Base-by-base conservation (phyloP, 1,139 yeast species). In the Yamadazyma siamensis region DNA sequence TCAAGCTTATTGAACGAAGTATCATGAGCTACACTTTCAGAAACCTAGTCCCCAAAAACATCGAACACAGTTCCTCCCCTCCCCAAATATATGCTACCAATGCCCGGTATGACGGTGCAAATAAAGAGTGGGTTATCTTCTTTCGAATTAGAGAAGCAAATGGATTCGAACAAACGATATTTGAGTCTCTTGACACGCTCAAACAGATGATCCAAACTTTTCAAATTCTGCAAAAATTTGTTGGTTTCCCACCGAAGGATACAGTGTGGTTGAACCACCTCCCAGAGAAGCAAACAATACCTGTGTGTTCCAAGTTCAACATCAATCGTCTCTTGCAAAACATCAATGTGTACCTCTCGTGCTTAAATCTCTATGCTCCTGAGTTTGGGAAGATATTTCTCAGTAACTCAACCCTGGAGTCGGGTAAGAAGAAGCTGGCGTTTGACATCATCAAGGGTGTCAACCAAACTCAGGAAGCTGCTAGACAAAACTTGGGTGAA, bases 271-370 rank as follows among this genome's bases (percentile, higher is more conserved):
- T 48, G 27, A 73, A 54, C 51, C 71, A 44, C 40, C 59, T 45
- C 17, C 39, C 39, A 2, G 49, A 49, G 3, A 48, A 43, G 13
- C 49, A 54, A 14, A 50, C 66, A 10, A 55, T 55, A 17, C 71
- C 57, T 7, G 46, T 45, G 36, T 63, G 54, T 41, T 56, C 52
- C 38, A 69, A 56, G 44, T 61, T 41, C 36, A 52, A 67, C 15
- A 54, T 72, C 16, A 76, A 78, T 38, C 62, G 75, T 23, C 50
- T 75, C 19, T 61, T 77, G 27, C 69, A 67, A 22, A 58, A 59
- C 23, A 47, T 80, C 29, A 79, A 77, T 36, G 43, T 64, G 6
- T 64, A 75, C 31, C 52, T 80, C 15, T 56, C 62, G 21, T 53
- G 66, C 9, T 42, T 77, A 19, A 44, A 56, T 3, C 46, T 43